A percentile compares a stretch with the other conserved stretches of the same genome.
Conservation (phyloP, 169 alveolate genomes). For the Besnoitia besnoiti region DNA sequence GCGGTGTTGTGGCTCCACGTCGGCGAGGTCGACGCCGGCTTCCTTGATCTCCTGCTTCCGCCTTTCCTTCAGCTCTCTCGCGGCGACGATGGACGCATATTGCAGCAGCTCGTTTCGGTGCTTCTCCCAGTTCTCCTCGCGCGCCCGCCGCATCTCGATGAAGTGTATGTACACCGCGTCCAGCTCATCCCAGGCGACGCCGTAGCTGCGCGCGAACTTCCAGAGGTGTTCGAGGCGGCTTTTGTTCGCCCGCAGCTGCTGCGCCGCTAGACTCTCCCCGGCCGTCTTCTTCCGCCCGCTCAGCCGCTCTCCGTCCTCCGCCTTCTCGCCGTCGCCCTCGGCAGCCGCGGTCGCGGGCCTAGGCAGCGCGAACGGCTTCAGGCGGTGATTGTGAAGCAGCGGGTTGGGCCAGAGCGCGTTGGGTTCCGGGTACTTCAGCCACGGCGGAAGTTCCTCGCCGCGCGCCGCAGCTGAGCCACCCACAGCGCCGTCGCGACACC, state of each 20-base stretch:
- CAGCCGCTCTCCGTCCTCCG: neutral
- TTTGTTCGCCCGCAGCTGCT: conserved; percentile 41
- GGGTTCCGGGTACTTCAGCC: conserved; percentile 59
- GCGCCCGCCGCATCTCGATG: conserved; percentile 7
- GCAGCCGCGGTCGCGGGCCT: neutral
- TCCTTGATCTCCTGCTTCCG: neutral
- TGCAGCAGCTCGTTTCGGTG: conserved; percentile 33
- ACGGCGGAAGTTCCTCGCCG: neutral
- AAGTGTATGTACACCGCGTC: conserved; percentile 62
- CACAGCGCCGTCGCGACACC: conserved; percentile 11
- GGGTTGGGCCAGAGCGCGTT: conserved; percentile 70
- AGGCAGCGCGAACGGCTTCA: conserved; percentile 50
- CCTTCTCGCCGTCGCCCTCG: neutral
- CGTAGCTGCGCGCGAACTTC: conserved; percentile 57
- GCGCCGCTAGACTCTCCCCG: conserved; percentile 13
- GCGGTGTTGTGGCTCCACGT: neutral
- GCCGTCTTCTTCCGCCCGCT: neutral
- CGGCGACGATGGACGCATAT: conserved; percentile 54
- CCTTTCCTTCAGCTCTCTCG: conserved; percentile 4
- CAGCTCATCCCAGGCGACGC: conserved; percentile 67
- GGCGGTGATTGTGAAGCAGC: conserved; percentile 63
- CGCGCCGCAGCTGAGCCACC: neutral
- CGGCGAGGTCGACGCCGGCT: conserved; percentile 12
- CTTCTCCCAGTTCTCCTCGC: conserved; percentile 46
- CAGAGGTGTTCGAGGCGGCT: conserved; percentile 65